Evolutionary conservation across 352 stramenopile genomes (phyloP).

Genomic region (Pythium dissimile): DNA sequence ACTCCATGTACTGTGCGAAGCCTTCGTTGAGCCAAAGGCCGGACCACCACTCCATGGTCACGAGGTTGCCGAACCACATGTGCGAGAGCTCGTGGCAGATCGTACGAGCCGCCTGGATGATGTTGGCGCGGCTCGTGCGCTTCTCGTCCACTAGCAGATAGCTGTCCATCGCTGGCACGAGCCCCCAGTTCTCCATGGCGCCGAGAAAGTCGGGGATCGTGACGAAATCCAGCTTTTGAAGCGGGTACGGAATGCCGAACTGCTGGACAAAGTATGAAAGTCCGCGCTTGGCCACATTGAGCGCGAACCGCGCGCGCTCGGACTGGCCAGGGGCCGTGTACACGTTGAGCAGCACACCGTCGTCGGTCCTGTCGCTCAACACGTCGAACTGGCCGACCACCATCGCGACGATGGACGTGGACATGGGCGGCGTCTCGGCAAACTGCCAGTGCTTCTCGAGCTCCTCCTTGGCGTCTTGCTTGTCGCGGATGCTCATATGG

Average conservation of each 20-base stretch:
- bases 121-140: conserved; percentile 43
- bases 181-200: conserved; percentile 94
- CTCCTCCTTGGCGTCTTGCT: conserved; percentile 40
- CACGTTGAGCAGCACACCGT: conserved; percentile 92
- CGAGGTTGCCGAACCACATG: conserved; percentile 96
- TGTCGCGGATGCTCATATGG: conserved; percentile 50
- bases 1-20: conserved; percentile 96
- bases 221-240: conserved; percentile 98
- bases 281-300: conserved; percentile 63
- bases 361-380: conserved; percentile 79
- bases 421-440: conserved; percentile 93
- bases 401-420: conserved; percentile 96
- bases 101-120: conserved; percentile 83
- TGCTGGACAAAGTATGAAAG: conserved; percentile 62
- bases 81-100: conserved; percentile 98
- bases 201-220: conserved; percentile 93
- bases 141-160: conserved; percentile 79
- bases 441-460: conserved; percentile 79
- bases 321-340: conserved; percentile 93
- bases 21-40: conserved; percentile 97
- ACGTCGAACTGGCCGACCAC: conserved; percentile 95
- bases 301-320: conserved; percentile 87
- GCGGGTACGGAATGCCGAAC: conserved; percentile 88
- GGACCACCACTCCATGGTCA: conserved; percentile 97
- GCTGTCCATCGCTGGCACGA: conserved; percentile 95